Evolutionary conservation across 2,329 filamentous ascomycete genomes (phyloP).

Genomic region (Venturia oleaginea): DNA sequence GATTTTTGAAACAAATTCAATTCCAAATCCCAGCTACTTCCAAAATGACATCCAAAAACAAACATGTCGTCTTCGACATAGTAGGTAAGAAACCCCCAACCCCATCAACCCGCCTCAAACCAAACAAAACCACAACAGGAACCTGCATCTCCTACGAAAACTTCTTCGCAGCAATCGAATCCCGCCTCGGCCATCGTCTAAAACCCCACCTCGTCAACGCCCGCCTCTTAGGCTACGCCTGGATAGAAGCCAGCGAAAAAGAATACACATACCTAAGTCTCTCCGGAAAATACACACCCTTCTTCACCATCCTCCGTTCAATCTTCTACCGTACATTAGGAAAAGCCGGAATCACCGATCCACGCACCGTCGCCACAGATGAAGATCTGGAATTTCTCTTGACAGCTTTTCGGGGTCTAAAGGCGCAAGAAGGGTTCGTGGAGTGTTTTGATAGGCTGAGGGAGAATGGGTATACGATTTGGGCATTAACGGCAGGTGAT

Average conservation of each 20-base stretch:
- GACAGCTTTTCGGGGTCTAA: no score
- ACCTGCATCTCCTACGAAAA: slow-evolving; percentile 40
- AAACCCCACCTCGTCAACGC: slow-evolving; percentile 24
- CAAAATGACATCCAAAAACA: no score
- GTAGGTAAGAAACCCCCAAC: no score
- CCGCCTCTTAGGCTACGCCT: slow-evolving; percentile 33
- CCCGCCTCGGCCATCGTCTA: slow-evolving; percentile 35
- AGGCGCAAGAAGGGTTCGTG: no score
- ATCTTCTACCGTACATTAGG: slow-evolving; percentile 42
- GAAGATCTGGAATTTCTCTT: no score
- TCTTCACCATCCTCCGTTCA: slow-evolving; percentile 34
- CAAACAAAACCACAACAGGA: slow-evolving; percentile 20
- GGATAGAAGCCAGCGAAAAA: slow-evolving; percentile 39
- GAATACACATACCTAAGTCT: slow-evolving; percentile 43
- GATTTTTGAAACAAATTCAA: no score
- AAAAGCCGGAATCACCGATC: slow-evolving; percentile 13
- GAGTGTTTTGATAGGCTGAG: slow-evolving; percentile 37
- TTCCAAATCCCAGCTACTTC: no score
- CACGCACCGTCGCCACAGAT: no score
- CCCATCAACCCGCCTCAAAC: no score
- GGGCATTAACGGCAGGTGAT: slow-evolving; percentile 47
- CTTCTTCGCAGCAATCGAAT: slow-evolving; percentile 34
- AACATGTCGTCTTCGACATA: no score
- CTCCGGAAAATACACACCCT: slow-evolving; percentile 35
- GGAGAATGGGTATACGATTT: slow-evolving; percentile 41